These are phyloP conservation scores for Rhodamnia argentea DNA, from an alignment of 345 rosid species.

Conservation along the genomic window DNA sequence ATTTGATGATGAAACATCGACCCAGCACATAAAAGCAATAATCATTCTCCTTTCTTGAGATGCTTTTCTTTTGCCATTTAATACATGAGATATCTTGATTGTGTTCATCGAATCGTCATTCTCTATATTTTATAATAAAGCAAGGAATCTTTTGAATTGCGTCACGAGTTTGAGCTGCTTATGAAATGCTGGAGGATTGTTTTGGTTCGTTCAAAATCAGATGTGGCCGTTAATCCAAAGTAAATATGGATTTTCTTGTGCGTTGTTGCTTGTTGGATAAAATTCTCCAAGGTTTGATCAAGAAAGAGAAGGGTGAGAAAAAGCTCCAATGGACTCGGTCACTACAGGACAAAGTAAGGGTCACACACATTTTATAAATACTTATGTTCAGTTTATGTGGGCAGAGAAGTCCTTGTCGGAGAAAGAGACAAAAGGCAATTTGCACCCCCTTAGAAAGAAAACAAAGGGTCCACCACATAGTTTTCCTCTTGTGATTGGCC, in stretches of 20 bases:
- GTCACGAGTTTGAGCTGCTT: fast-evolving
- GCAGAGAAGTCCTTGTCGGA: not conserved
- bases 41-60: not conserved
- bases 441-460: fast-evolving
- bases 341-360: not conserved
- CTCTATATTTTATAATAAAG: not conserved
- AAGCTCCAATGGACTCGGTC: not conserved
- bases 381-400: not conserved
- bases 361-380: not conserved
- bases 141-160: not conserved
- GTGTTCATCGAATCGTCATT: fast-evolving
- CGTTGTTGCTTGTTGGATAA: not conserved
- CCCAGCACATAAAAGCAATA: not conserved
- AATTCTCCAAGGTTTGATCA: not conserved
- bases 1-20: not conserved
- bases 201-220: not conserved
- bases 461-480: fast-evolving
- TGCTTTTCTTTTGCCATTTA: not conserved
- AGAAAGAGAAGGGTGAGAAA: not conserved
- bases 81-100: not conserved
- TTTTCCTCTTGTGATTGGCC: not conserved
- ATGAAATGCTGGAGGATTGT: not conserved
- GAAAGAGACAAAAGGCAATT: not conserved
- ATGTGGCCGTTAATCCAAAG: not conserved
- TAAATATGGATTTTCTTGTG: not conserved